Evolutionary conservation across 129 eudicot species (phyloP).

Genomic region (Chrysanthemum makinoi): DNA sequence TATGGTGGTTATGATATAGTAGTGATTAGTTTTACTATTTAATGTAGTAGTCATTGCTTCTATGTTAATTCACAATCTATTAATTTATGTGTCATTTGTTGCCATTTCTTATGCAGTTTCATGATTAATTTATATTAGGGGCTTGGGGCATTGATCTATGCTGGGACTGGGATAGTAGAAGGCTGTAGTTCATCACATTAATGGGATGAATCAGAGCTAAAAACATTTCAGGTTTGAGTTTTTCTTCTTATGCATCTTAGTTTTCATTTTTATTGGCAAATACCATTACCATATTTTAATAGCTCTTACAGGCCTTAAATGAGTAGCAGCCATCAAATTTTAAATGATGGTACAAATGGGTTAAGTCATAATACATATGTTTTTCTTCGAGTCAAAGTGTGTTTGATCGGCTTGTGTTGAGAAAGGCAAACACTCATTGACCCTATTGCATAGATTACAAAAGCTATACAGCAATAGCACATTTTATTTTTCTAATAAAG

Average conservation of each 20-base stretch:
- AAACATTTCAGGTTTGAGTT: slow-evolving; percentile 80
- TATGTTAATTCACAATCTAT: no score
- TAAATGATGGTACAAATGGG: neutral
- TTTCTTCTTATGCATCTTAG: slow-evolving; percentile 1
- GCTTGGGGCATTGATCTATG: slow-evolving; percentile 76
- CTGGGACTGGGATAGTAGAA: slow-evolving; percentile 93
- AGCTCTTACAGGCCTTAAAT: neutral
- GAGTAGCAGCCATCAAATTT: neutral
- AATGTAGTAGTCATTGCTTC: no score
- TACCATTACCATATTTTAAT: neutral
- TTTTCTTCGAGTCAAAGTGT: no score
- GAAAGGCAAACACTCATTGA: no score
- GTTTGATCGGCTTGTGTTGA: no score
- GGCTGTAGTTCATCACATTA: slow-evolving; percentile 79
- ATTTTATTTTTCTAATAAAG: no score
- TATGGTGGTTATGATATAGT: no score
- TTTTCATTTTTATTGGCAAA: neutral
- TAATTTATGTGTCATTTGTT: no score
- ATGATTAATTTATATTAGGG: slow-evolving; percentile 45
- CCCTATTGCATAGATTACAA: no score
- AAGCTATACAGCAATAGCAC: no score
- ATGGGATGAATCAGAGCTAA: slow-evolving; percentile 91
- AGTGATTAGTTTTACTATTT: no score
- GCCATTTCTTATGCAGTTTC: slow-evolving; percentile 12
- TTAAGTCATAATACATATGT: no score